These are phyloP conservation scores for Phytopythium vexans DNA, from an alignment of 352 stramenopile species.

Conservation along the genomic window DNA sequence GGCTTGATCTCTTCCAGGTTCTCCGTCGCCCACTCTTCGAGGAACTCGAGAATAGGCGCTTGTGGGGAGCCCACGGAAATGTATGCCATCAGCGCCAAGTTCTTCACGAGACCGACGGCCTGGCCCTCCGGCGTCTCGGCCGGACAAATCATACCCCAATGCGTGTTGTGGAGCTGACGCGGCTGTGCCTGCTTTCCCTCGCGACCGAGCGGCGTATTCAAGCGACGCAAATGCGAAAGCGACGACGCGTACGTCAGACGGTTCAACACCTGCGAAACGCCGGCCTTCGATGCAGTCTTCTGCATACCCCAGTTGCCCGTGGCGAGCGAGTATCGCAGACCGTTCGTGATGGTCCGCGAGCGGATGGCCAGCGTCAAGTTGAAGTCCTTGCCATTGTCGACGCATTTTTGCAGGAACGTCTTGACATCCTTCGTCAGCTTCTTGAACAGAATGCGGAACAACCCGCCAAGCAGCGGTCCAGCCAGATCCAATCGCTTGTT, in stretches of 20 bases:
- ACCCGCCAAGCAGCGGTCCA: conserved; percentile 94
- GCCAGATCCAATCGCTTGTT: conserved; percentile 99
- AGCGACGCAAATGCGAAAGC: conserved; percentile 97
- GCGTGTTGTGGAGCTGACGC: conserved; percentile 99
- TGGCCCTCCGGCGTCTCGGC: conserved; percentile 96
- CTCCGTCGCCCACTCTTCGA: conserved; percentile 98
- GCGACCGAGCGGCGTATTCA: conserved; percentile 98
- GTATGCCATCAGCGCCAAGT: conserved; percentile 99
- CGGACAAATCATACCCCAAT: conserved; percentile 99
- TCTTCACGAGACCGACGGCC: conserved; percentile 96
- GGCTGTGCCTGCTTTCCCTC: conserved; percentile 99
- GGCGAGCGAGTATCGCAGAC: conserved; percentile 98
- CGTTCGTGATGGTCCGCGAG: conserved; percentile 97
- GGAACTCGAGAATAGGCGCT: conserved; percentile 96
- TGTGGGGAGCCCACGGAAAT: conserved; percentile 94
- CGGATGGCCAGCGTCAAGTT: conserved; percentile 98
- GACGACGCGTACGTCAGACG: conserved; percentile 98
- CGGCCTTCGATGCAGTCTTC: conserved; percentile 94
- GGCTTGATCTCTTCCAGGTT: conserved; percentile 97
- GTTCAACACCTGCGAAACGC: conserved; percentile 99
- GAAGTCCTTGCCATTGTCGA: conserved; percentile 94
- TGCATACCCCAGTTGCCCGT: conserved; percentile 99
- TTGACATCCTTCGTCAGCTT: conserved; percentile 99
- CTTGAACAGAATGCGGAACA: conserved; percentile 99
- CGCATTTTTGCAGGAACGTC: conserved; percentile 89